Evolutionary conservation across 2,329 filamentous ascomycete genomes (phyloP), one percentile per base, ranked within the genome.

Genomic region (Apiospora malaysiana): DNA sequence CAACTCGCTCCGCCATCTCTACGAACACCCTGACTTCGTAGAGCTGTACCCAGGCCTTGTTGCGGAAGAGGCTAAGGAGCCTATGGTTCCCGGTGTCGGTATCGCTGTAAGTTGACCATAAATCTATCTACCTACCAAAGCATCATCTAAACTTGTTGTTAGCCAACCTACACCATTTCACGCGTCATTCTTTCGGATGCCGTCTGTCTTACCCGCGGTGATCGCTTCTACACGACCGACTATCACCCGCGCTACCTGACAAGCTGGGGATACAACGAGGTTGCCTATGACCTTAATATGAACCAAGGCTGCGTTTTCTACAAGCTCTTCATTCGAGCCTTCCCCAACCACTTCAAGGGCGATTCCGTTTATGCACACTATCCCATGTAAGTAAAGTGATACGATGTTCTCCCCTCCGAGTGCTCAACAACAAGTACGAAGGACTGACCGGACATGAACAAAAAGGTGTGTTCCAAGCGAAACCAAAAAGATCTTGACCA

Each of bases 271-370:
- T 95, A 89, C 83, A 89, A 90, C 70, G 92, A 94, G 78, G 92
- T 89, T 4, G 86, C 92, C 25, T 93, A 91, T 70, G 93, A 97
- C 75, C 82, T 91, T 27, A 89, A 87, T 71, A 82, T 95, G 74
- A 93, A 96, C 81, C 91, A 96, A 78, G 94, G 94, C 66, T 94
- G 92, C 75, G 89, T 94, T 16, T 93, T 95, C 81, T 94, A 95
- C 85, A 97, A 96, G 84, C 86, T 97, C 46, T 92, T 95, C 78
- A 84, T 93, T 46, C 88, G 92, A 6, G 92, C 93, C 0, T 94
- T 97, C 85, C 94, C 94, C 0, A 87, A 92, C 74, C 92, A 94
- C 82, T 95, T 95, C 86, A 89, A 89, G 78, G 82, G 86, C 25
- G 91, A 96, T 82, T 94, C 92, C 0, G 90, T 95, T 70, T 97